These are phyloP conservation scores for Phaeosphaeriaceae sp. DNA, from an alignment of 2,329 filamentous ascomycete species.

Conservation along the genomic window DNA sequence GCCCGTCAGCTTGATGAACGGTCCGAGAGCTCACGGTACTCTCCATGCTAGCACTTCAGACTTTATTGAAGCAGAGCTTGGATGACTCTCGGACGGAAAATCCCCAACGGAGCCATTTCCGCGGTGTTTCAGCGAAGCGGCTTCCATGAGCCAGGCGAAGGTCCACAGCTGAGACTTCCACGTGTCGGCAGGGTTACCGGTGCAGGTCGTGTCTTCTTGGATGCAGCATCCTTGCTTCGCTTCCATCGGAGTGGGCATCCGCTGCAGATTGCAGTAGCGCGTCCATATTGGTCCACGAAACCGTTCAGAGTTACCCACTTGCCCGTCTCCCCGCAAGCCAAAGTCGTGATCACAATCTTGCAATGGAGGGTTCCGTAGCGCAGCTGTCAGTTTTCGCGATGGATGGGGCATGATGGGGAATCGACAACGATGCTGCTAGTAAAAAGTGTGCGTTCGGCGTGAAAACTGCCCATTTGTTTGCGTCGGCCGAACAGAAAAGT, in stretches of 20 bases:
- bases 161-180: slow-evolving; percentile 37
- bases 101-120: slow-evolving; percentile 17
- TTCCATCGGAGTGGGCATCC: slow-evolving; percentile 46
- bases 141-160: slow-evolving; percentile 32
- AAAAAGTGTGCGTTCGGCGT: slow-evolving; percentile 7
- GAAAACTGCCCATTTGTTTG: not conserved
- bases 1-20: slow-evolving; percentile 20
- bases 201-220: slow-evolving; percentile 35
- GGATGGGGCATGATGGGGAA: slow-evolving; percentile 14
- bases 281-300: slow-evolving; percentile 30
- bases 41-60: slow-evolving; percentile 1
- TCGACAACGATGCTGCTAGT: slow-evolving; percentile 26
- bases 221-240: slow-evolving; percentile 41
- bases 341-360: slow-evolving; percentile 37
- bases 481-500: not conserved
- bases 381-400: slow-evolving; percentile 20
- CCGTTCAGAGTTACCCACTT: slow-evolving; percentile 37
- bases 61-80: slow-evolving; percentile 12
- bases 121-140: slow-evolving; percentile 23
- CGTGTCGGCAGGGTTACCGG: slow-evolving; percentile 45
- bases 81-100: slow-evolving; percentile 10
- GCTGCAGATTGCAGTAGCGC: slow-evolving; percentile 46
- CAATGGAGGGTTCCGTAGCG: slow-evolving; percentile 34
- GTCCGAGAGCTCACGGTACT: slow-evolving; percentile 15
- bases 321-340: slow-evolving; percentile 50